A percentile compares a stretch with the other conserved stretches of the same genome.
phyloP scores from a whole-genome alignment of 768 basidiomycete genomes.

The Trametes coccinea region DNA sequence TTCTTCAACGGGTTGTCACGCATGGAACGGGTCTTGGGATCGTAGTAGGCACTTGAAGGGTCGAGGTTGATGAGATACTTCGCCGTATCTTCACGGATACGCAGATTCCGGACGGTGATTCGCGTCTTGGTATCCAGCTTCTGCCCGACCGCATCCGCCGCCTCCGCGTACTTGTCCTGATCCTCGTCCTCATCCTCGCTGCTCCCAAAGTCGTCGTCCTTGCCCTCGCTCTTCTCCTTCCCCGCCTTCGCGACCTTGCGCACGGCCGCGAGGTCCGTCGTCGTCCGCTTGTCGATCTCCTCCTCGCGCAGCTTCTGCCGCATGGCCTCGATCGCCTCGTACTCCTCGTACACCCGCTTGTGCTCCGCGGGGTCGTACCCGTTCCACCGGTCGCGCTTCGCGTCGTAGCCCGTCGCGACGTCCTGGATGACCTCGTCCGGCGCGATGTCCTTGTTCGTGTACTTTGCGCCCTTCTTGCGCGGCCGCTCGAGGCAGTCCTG shows the following conservation, averaged over 20 bases:
- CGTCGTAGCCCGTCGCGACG: constrained; percentile 76
- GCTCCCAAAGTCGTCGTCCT: constrained; percentile 92
- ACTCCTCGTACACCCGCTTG: constrained; percentile 87
- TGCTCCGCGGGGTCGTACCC: constrained; percentile 93
- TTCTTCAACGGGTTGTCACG: constrained; percentile 88
- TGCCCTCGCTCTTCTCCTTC: constrained; percentile 66
- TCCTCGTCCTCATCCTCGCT: constrained; percentile 96
- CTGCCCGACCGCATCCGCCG: constrained; percentile 96
- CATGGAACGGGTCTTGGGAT: constrained; percentile 99
- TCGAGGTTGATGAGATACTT: constrained; percentile 98
- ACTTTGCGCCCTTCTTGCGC: constrained; percentile 94
- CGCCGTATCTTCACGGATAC: constrained; percentile 98
- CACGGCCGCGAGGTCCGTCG: constrained; percentile 86
- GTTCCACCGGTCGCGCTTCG: constrained; percentile 98
- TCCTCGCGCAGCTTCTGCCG: constrained; percentile 91
- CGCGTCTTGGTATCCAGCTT: constrained; percentile 98
- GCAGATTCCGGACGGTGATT: constrained; percentile 95
- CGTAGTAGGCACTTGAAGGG: constrained; percentile 95
- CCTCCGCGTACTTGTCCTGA: constrained; percentile 98
- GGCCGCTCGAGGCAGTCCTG: constrained; percentile 96
- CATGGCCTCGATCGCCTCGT: constrained; percentile 88
- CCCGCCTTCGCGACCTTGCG: constrained; percentile 94
- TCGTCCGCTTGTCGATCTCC: constrained; percentile 96
- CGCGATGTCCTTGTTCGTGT: constrained; percentile 84
- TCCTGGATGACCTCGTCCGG: constrained; percentile 91